Percentiles rank a stretch among this genome's conserved stretches.
Evolutionary conservation across 495 filamentous ascomycete species (phyloP).

Genomic region (Trichoderma virens): DNA sequence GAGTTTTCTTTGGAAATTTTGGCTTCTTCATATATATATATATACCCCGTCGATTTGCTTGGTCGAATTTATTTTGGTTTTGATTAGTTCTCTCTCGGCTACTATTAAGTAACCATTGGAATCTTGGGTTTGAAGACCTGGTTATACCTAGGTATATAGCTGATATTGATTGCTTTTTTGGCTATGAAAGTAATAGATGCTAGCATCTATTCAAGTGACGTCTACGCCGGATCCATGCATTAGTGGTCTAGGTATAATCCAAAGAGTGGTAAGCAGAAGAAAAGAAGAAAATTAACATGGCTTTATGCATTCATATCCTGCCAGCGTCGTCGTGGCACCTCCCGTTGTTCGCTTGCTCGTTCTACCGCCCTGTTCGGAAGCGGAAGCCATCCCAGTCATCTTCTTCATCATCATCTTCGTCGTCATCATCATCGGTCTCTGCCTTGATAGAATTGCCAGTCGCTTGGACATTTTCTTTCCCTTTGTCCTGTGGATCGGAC

Average conservation of each 20-base stretch:
- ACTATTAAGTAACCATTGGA: too few relatives aligned
- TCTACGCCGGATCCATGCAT: background rate
- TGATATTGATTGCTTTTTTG: too few relatives aligned
- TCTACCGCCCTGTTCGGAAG: slow-evolving; percentile 33
- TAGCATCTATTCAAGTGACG: background rate
- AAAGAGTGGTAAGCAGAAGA: background rate
- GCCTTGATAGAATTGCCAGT: slow-evolving; percentile 27
- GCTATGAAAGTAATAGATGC: too few relatives aligned
- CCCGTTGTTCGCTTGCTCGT: background rate
- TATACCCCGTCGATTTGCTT: too few relatives aligned
- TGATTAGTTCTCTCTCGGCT: too few relatives aligned
- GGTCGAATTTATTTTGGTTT: too few relatives aligned
- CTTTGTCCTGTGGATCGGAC: slow-evolving; percentile 11
- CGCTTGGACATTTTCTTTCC: slow-evolving; percentile 30
- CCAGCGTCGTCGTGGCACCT: background rate
- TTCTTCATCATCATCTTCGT: slow-evolving; percentile 51
- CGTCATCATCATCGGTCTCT: slow-evolving; percentile 36
- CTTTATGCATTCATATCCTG: background rate
- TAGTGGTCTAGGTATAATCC: background rate
- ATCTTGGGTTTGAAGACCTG: too few relatives aligned
- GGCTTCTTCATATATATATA: too few relatives aligned
- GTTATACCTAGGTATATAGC: too few relatives aligned
- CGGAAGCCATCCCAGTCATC: slow-evolving; percentile 66
- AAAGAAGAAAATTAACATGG: background rate
- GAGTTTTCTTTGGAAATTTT: too few relatives aligned